Percentiles rank a stretch among this genome's conserved stretches.
Evolutionary conservation across 2,329 filamentous ascomycete genomes (phyloP).

Genomic region (Ilyonectria mors-panacis): DNA sequence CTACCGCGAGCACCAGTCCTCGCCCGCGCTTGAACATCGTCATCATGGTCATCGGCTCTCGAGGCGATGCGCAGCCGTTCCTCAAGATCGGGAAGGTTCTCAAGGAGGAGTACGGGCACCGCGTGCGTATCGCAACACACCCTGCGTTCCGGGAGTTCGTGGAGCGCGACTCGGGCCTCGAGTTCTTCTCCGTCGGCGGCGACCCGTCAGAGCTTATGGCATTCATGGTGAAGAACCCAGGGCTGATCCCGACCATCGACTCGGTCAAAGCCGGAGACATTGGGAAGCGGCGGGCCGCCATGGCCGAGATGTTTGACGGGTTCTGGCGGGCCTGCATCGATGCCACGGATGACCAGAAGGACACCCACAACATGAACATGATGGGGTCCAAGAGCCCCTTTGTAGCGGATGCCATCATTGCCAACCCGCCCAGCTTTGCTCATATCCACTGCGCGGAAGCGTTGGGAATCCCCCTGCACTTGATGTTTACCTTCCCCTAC

Average conservation of each 20-base stretch:
- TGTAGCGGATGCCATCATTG: constrained; percentile 85
- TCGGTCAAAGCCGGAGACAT: constrained; percentile 83
- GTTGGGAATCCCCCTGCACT: constrained; percentile 81
- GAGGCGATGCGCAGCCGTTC: constrained; percentile 87
- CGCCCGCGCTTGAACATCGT: constrained; percentile 80
- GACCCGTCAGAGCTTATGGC: constrained; percentile 87
- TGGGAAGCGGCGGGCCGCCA: constrained; percentile 74
- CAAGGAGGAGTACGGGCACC: constrained; percentile 79
- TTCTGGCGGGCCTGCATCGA: constrained; percentile 87
- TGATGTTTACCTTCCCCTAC: constrained; percentile 93
- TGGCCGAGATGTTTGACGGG: constrained; percentile 87
- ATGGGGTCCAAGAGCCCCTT: constrained; percentile 75
- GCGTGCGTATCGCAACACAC: constrained; percentile 84
- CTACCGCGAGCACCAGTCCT: constrained; percentile 48
- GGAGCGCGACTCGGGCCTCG: constrained; percentile 78
- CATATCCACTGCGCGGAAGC: constrained; percentile 86
- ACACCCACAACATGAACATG: constrained; percentile 73
- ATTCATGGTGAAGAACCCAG: constrained; percentile 90
- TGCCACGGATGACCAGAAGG: constrained; percentile 75
- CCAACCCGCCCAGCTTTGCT: constrained; percentile 84
- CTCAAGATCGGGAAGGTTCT: constrained; percentile 81
- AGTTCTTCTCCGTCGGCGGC: constrained; percentile 86
- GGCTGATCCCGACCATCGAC: constrained; percentile 81
- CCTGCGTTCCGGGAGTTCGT: constrained; percentile 84
- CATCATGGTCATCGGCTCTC: constrained; percentile 86